Percentiles rank a stretch among this genome's conserved stretches.
Conservation (phyloP, 768 basidiomycete genomes). For the Kwoniella heveanensis region DNA sequence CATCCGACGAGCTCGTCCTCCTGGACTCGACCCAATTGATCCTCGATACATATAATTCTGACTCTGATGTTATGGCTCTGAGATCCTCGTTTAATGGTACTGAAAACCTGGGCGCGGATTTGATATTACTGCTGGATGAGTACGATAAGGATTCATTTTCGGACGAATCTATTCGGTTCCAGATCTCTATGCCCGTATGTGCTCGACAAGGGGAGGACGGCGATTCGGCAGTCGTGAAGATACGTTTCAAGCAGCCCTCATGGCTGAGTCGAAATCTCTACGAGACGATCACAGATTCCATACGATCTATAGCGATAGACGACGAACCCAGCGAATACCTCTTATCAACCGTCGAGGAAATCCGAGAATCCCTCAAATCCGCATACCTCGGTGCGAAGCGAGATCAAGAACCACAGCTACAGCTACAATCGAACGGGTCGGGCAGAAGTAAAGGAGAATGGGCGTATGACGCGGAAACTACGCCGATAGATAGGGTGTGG, state of each 20-base stretch:
- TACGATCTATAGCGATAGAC: slow-evolving; percentile 1
- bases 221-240: neutral
- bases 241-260: slow-evolving; percentile 31
- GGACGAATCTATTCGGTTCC: neutral
- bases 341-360: slow-evolving; percentile 28
- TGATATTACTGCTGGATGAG: slow-evolving; percentile 16
- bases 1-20: slow-evolving; percentile 43
- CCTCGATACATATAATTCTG: slow-evolving; percentile 14
- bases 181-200: neutral
- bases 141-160: neutral
- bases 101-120: neutral
- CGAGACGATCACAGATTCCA: slow-evolving; percentile 11
- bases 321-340: slow-evolving; percentile 31
- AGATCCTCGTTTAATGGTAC: neutral
- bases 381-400: neutral
- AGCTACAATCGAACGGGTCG: neutral
- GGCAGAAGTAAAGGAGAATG: neutral
- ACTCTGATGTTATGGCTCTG: neutral
- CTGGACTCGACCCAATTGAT: slow-evolving; percentile 12
- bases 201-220: neutral
- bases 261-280: slow-evolving; percentile 24
- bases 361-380: slow-evolving; percentile 16
- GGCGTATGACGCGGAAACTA: neutral
- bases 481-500: slow-evolving; percentile 52
- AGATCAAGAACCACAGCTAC: too few relatives aligned